phyloP scores from a whole-genome alignment of 495 filamentous ascomycete genomes.

The Daldinia bambusicola region DNA sequence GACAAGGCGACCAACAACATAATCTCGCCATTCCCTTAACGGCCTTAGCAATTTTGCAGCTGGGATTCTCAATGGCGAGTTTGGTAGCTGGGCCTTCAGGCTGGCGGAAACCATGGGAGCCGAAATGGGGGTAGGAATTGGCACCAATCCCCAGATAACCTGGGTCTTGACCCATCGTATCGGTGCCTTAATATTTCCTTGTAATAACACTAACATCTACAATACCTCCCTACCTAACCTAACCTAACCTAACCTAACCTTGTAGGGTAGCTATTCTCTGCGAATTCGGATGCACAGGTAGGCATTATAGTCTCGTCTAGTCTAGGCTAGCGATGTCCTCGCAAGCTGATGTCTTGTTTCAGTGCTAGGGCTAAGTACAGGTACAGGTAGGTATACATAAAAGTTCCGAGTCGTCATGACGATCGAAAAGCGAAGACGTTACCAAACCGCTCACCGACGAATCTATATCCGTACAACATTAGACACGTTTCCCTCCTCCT shows the following conservation, averaged over 20 bases:
- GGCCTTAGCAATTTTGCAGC: not conserved
- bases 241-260: too few species aligned
- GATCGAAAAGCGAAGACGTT: constrained; percentile 12
- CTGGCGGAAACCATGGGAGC: not conserved
- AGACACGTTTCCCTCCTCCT: constrained; percentile 26
- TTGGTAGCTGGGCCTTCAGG: not conserved
- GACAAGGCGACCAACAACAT: constrained; percentile 1
- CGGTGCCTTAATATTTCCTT: not conserved
- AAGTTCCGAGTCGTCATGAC: constrained; percentile 4
- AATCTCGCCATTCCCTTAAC: not conserved
- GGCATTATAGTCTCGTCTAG: too few species aligned
- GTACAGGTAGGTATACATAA: not conserved
- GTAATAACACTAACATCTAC: too few species aligned
- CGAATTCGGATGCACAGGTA: not conserved
- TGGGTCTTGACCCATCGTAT: not conserved
- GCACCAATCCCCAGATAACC: not conserved
- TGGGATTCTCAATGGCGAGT: not conserved
- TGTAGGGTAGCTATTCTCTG: too few species aligned
- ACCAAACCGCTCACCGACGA: constrained; percentile 25
- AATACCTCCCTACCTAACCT: too few species aligned
- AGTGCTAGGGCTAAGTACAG: not conserved
- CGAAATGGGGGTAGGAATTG: not conserved
- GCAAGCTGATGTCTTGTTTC: not conserved
- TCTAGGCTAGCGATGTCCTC: not conserved
- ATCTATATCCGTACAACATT: constrained; percentile 16